Evolutionary conservation across 1,284 basidiomycete species (phyloP).

Genomic region (Caloboletus firmus): DNA sequence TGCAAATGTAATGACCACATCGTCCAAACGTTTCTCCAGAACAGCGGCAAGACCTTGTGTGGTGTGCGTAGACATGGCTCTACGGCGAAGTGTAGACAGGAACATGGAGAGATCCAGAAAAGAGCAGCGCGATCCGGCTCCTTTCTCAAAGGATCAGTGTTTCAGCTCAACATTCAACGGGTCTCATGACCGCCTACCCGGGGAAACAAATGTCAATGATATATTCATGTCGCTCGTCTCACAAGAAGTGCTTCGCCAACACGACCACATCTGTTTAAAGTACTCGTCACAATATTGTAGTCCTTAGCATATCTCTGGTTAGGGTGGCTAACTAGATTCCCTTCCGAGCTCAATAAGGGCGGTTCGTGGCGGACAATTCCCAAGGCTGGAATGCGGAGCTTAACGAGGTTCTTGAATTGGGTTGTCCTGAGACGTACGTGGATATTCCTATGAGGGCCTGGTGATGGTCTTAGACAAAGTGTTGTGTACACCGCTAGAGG

Average conservation of each 20-base stretch:
- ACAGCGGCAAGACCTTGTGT: constrained; percentile 46
- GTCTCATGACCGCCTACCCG: constrained; percentile 2
- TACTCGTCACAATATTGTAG: neutral
- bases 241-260: neutral
- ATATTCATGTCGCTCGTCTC: constrained; percentile 1
- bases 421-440: constrained; percentile 3
- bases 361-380: neutral
- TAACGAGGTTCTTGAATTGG: neutral
- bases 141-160: neutral
- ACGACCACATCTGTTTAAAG: neutral
- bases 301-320: neutral
- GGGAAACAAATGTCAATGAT: neutral
- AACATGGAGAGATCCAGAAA: constrained; percentile 16
- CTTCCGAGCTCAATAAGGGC: neutral
- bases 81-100: constrained; percentile 12
- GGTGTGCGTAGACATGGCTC: constrained; percentile 43
- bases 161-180: neutral
- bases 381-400: constrained; percentile 3
- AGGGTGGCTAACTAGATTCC: neutral
- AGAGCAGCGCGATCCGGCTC: neutral
- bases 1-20: constrained; percentile 85
- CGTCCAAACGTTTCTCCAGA: constrained; percentile 70
- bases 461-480: constrained; percentile 1
- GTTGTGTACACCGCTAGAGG: neutral
- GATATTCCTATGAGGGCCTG: constrained; percentile 1